phyloP scores from a whole-genome alignment of 2,329 filamentous ascomycete species.

The Nemania sp. region DNA sequence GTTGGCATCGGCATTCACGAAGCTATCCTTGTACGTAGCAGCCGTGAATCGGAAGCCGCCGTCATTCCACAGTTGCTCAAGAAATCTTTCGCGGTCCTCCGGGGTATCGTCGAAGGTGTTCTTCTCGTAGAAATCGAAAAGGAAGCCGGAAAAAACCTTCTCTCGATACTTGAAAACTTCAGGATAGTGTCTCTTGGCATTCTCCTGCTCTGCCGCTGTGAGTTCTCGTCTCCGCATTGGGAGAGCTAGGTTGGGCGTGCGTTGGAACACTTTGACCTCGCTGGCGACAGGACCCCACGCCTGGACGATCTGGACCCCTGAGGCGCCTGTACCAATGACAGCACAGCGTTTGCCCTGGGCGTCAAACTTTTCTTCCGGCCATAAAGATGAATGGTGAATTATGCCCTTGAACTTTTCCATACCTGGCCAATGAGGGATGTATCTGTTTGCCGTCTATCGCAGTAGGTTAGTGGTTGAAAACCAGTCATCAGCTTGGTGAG shows the following conservation, averaged over 20 bases:
- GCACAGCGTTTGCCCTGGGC: conserved; percentile 62
- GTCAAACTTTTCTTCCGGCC: conserved; percentile 61
- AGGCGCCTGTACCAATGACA: conserved; percentile 67
- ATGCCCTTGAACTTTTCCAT: conserved; percentile 63
- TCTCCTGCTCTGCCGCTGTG: conserved; percentile 55
- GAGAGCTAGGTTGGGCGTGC: conserved; percentile 68
- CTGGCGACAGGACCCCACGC: conserved; percentile 59
- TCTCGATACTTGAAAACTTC: conserved; percentile 58
- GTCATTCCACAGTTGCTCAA: conserved; percentile 52
- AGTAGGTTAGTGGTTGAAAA: background rate
- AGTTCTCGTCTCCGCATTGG: conserved; percentile 61
- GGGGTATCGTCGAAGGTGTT: conserved; percentile 59
- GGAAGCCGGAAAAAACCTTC: conserved; percentile 62
- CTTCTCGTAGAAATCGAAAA: conserved; percentile 58
- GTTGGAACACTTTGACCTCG: conserved; percentile 64
- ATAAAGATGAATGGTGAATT: conserved; percentile 64
- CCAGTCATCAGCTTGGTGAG: background rate
- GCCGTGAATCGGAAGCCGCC: conserved; percentile 64
- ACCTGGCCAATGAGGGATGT: conserved; percentile 64
- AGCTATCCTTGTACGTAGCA: conserved; percentile 56
- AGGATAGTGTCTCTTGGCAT: conserved; percentile 49
- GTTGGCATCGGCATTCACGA: conserved; percentile 53
- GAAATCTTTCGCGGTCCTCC: conserved; percentile 54
- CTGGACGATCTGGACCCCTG: conserved; percentile 67
- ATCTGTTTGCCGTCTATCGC: conserved; percentile 57